phyloP scores from a whole-genome alignment of 2,329 filamentous ascomycete species.

The Ceratocystis huliohia region DNA sequence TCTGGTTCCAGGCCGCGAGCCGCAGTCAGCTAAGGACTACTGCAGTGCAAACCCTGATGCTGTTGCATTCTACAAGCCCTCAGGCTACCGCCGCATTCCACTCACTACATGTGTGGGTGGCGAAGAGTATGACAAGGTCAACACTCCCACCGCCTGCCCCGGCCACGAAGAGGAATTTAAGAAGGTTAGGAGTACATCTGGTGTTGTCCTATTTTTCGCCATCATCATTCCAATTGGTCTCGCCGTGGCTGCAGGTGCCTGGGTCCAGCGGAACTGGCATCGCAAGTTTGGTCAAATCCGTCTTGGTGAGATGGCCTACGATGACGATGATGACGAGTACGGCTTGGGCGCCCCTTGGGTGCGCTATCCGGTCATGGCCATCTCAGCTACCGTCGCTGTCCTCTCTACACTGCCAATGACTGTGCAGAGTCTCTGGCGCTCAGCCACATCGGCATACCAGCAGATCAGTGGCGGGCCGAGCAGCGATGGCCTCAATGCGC shows the following conservation, averaged over 20 bases:
- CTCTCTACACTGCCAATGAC: slow-evolving; percentile 56
- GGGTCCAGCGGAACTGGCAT: slow-evolving; percentile 71
- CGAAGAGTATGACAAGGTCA: slow-evolving; percentile 56
- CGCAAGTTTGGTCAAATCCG: slow-evolving; percentile 86
- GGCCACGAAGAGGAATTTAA: slow-evolving; percentile 74
- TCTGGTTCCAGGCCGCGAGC: slow-evolving; percentile 60
- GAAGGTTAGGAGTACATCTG: slow-evolving; percentile 55
- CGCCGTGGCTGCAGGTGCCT: slow-evolving; percentile 67
- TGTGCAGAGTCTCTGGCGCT: slow-evolving; percentile 59
- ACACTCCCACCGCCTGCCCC: slow-evolving; percentile 51
- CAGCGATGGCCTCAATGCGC: slow-evolving; percentile 37
- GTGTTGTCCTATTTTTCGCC: slow-evolving; percentile 70
- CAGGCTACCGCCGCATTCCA: slow-evolving; percentile 79
- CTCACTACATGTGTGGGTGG: slow-evolving; percentile 77
- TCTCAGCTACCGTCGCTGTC: slow-evolving; percentile 52
- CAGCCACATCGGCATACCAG: slow-evolving; percentile 39
- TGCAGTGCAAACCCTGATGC: slow-evolving; percentile 51
- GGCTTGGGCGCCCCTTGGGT: slow-evolving; percentile 58
- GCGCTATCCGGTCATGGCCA: slow-evolving; percentile 64
- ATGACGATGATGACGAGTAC: slow-evolving; percentile 68
- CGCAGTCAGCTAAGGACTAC: slow-evolving; percentile 39
- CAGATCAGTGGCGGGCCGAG: slow-evolving; percentile 38
- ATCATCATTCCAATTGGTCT: slow-evolving; percentile 61
- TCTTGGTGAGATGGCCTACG: slow-evolving; percentile 67
- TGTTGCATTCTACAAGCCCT: slow-evolving; percentile 71